Percentiles rank a stretch among this genome's conserved stretches.
Conservation (phyloP, 78 protist species). For the Acrasis kona region DNA sequence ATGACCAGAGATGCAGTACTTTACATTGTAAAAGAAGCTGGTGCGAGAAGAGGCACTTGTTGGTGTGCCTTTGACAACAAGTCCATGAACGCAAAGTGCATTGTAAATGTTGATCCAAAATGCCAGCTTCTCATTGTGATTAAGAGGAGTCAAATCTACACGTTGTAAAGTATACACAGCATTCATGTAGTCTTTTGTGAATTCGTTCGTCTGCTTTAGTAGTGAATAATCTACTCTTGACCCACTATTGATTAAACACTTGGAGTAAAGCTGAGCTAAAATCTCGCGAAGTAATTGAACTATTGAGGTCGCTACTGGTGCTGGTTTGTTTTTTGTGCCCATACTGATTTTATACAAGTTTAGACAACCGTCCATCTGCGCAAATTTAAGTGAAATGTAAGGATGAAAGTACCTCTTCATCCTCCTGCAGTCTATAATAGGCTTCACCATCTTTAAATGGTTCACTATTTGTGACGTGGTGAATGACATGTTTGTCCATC, state of each 20-base stretch:
- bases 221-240: background rate
- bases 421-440: background rate
- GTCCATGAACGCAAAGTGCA: background rate
- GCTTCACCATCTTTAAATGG: background rate
- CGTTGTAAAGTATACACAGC: background rate
- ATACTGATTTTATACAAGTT: background rate
- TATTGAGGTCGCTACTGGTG: background rate
- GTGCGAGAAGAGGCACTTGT: background rate
- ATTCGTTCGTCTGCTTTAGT: background rate
- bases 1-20: background rate
- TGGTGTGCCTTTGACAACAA: background rate
- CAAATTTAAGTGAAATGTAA: too few relatives aligned
- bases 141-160: background rate
- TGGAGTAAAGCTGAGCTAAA: background rate
- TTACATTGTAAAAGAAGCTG: background rate
- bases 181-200: background rate
- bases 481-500: background rate
- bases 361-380: background rate
- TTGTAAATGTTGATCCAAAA: background rate
- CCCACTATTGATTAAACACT: too few relatives aligned
- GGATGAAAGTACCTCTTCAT: too few relatives aligned
- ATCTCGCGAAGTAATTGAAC: background rate
- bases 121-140: background rate
- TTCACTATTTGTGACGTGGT: background rate
- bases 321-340: background rate